These are phyloP conservation scores for Teratosphaeria epicoccoides DNA, from an alignment of 2,329 filamentous ascomycete species.

Conservation along the genomic window DNA sequence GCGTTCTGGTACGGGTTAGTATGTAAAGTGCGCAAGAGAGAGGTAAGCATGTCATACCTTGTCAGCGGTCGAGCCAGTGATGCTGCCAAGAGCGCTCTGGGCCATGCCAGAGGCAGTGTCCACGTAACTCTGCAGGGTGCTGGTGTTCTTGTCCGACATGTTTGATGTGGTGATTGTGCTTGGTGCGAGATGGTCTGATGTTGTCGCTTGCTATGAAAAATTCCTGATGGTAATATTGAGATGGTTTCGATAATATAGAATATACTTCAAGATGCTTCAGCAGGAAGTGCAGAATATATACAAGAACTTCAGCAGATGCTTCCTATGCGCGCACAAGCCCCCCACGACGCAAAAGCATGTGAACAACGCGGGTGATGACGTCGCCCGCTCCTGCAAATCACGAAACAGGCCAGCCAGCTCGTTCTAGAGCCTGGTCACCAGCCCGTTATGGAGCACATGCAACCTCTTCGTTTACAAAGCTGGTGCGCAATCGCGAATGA, in stretches of 20 bases:
- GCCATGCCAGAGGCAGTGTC: constrained; percentile 55
- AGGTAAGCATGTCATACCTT: constrained; percentile 35
- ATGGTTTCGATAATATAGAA: not conserved
- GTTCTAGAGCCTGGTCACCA: not conserved
- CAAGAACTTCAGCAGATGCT: not conserved
- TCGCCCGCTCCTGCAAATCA: not conserved
- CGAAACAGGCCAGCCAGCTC: not conserved
- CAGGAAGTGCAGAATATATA: not conserved
- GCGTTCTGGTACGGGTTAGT: constrained; percentile 27
- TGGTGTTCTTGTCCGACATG: constrained; percentile 51
- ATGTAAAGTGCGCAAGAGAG: not conserved
- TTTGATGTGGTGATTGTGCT: constrained; percentile 2
- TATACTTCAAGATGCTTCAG: not conserved
- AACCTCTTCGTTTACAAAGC: not conserved
- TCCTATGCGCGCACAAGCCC: not conserved
- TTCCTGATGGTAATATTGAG: not conserved
- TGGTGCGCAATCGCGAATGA: not conserved
- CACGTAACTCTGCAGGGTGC: constrained; percentile 68
- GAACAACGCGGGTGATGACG: not conserved
- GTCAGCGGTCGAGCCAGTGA: constrained; percentile 63
- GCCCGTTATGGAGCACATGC: not conserved
- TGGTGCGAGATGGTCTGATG: not conserved
- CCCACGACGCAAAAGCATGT: not conserved
- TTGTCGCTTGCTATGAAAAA: not conserved
- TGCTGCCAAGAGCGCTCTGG: constrained; percentile 58